A percentile compares a stretch with the other conserved stretches of the same genome.
Conservation (phyloP, 805 yeast species). For the Ogataea wickerhamii region DNA sequence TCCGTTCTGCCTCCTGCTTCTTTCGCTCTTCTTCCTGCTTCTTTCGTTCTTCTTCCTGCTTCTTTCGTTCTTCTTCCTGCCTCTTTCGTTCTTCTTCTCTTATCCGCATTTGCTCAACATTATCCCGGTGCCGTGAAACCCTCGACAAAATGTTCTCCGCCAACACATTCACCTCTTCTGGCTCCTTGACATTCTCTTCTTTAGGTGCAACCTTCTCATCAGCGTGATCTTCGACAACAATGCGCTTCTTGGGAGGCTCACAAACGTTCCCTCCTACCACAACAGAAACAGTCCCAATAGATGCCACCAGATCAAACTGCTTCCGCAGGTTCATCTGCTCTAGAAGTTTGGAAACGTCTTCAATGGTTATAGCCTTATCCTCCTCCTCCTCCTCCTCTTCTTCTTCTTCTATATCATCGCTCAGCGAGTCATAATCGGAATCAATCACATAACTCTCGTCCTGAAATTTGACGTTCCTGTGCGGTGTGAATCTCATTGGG, state of each 20-base stretch:
- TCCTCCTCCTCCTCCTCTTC: constrained; percentile 5
- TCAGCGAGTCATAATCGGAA: constrained; percentile 27
- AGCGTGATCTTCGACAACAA: neutral
- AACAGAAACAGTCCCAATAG: neutral
- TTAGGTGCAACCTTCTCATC: neutral
- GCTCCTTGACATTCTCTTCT: neutral
- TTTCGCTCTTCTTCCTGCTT: constrained; percentile 14
- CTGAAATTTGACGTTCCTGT: constrained; percentile 21
- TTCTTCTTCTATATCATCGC: constrained; percentile 16
- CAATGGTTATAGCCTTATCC: constrained; percentile 7
- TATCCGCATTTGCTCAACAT: neutral
- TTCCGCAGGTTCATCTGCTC: constrained; percentile 1
- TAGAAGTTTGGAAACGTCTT: constrained; percentile 4
- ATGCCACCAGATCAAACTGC: neutral
- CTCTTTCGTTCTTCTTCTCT: neutral
- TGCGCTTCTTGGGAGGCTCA: neutral
- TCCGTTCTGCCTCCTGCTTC: constrained; percentile 23
- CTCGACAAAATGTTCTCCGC: neutral
- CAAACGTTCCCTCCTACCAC: neutral
- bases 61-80: constrained; percentile 12
- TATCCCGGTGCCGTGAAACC: neutral
- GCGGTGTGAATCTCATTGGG: constrained; percentile 30
- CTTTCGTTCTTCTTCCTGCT: constrained; percentile 18
- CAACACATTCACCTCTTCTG: neutral
- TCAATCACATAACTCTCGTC: constrained; percentile 21